These are phyloP conservation scores for Oxytropis ochrocephala DNA, from an alignment of 306 rosid genomes.

Conservation along the genomic window DNA sequence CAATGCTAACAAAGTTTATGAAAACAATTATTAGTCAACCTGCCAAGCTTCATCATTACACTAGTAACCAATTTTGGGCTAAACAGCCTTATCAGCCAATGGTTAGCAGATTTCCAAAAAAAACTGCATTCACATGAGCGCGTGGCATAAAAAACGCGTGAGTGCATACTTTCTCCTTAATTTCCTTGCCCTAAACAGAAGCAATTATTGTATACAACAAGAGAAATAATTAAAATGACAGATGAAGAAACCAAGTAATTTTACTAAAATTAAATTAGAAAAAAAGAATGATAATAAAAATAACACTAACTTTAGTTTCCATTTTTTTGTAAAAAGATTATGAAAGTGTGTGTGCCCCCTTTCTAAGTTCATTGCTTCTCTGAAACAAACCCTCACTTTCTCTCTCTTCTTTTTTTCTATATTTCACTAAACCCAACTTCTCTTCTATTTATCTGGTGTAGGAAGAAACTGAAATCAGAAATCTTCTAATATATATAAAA, in stretches of 20 bases:
- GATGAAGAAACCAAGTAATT: background rate
- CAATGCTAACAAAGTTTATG: no score
- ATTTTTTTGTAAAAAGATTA: constrained; percentile 39
- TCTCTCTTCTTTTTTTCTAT: background rate
- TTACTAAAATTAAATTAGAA: constrained; percentile 33
- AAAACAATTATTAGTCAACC: constrained; percentile 7
- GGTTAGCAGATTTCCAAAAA: constrained; percentile 27
- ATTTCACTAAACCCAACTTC: constrained; percentile 15
- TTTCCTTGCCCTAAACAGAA: constrained; percentile 26
- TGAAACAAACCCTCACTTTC: constrained; percentile 19
- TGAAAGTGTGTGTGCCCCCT: constrained; percentile 30
- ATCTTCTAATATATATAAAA: constrained; percentile 17
- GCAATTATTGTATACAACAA: constrained; percentile 4
- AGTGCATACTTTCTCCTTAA: background rate
- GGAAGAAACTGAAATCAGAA: constrained; percentile 17
- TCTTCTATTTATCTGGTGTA: background rate
- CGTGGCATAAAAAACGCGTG: constrained; percentile 19
- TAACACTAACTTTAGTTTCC: constrained; percentile 41
- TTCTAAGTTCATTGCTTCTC: constrained; percentile 37
- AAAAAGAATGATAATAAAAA: constrained; percentile 29
- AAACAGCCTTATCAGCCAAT: constrained; percentile 30
- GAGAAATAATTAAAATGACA: background rate
- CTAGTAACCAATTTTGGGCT: constrained; percentile 21
- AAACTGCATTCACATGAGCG: constrained; percentile 32
- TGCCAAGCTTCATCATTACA: constrained; percentile 12